Evolutionary conservation across 2,329 filamentous ascomycete species (phyloP), one percentile per base, ranked within the genome.

Genomic region (Xylariaceae sp.): DNA sequence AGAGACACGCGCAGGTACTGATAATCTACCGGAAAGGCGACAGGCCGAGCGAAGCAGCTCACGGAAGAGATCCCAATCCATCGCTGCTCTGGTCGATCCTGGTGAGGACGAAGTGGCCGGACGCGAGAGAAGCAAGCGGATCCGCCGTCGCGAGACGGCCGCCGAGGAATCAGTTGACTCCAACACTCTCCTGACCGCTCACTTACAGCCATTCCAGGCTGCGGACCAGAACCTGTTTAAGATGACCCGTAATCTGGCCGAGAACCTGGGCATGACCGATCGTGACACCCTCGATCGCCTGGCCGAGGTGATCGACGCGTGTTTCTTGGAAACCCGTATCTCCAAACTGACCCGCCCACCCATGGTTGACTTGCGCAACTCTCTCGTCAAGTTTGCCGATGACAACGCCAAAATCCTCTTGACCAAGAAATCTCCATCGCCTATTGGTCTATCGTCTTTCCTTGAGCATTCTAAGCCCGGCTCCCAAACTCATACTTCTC

Each of bases 121-220:
- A 11, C 77, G 80, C 46, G 86, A 85, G 60, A 73, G 83, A 49
- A 86, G 82, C 65, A 87, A 87, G 61, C 73, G 84, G 44, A 82
- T 82, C 30, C 75, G 83, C 41, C 77, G 81, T 15, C 74, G 83
- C 47, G 82, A 85, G 39, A 78, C 75, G 3, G 72, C 76, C 11
- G 66, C 69, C 10, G 81, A 80, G 33, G 81, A 82, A 43, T 65
- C 68, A 0, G 64, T 76, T 12, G 80, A 83, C 52, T 71, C 78
- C 6, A 76, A 72, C 44, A 74, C 73, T 1, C 67, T 77, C 22
- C 72, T 77, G 45, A 76, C 79, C 1, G 75, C 74, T 45, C 78
- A 83, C 57, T 65, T 85, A 4, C 75, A 80, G 56, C 75, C 77
- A 2, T 78, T 75, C 42, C 79, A 82, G 54, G 78, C 78, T 2